Base-by-base conservation (phyloP, 495 filamentous ascomycete species). In the Thermothielavioides terrestris region DNA sequence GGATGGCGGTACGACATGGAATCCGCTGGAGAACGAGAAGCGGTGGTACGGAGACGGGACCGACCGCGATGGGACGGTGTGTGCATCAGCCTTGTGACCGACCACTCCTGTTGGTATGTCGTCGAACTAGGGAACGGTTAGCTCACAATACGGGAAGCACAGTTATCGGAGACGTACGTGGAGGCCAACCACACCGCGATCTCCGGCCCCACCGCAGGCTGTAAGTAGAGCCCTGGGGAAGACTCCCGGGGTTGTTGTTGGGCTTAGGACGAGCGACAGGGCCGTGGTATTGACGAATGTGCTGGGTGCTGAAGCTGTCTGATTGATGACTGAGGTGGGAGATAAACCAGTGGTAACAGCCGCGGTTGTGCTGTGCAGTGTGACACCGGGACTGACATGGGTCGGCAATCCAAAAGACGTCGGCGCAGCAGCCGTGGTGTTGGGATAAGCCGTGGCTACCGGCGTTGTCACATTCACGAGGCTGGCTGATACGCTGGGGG, bases 41-140 rank as follows among this genome's bases (percentile, higher is more conserved):
- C 70, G 63, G 47, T 68, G 70, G 41, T 72, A 68, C 6, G 69
- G 70, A 32, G 53, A 65, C 6, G 65, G 64, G 23, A 70, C 44
- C 14, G 62, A 58, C 52, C 61, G 62, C 6, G 66, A 43, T 6
- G 39, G 44, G 22, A 59, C 40, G 22, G 28, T 25, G 35, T 40
- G 52, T 14, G 56, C 39, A 30, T 63, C 55, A n/a, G 47, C 46
- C 12, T 47, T 54, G 8, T 63, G 53, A 10, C 39, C 53, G 6
- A 46, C 38, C 4, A 38, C 42, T 25, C 62, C 46, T 10, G 53
- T 51, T n/a, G 64, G 60, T 25, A 71, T 56, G 37, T 73, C 68
- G 46, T 73, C 70, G 39, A 73, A 71, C 66, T 71, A 25, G n/a
- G 30, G 6, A 25, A 34, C 15, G 4, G 53, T 58, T 20, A 58